phyloP scores from a whole-genome alignment of 768 basidiomycete species.

The Termitomyces sp. region DNA sequence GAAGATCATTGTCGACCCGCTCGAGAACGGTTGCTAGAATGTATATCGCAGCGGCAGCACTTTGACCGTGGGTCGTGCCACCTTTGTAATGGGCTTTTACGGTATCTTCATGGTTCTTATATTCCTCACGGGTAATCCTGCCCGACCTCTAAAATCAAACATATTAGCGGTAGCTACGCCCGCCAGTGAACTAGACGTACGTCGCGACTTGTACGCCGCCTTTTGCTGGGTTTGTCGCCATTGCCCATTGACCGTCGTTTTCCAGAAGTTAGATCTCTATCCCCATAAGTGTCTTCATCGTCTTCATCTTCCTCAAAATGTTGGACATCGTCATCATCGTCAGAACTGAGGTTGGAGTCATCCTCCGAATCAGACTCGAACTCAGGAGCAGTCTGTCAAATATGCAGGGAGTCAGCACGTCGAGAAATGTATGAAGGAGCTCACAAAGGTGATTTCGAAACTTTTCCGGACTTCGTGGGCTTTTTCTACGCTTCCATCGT shows the following conservation, averaged over 20 bases:
- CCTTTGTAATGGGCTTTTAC: conserved; percentile 81
- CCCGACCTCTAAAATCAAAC: conserved; percentile 38
- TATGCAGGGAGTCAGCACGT: conserved; percentile 5
- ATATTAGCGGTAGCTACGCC: conserved; percentile 7
- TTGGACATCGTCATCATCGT: conserved; percentile 44
- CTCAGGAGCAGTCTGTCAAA: conserved; percentile 71
- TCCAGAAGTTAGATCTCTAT: conserved; percentile 40
- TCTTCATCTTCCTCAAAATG: conserved; percentile 30
- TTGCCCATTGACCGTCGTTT: conserved; percentile 50
- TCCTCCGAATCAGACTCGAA: conserved; percentile 37
- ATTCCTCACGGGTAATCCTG: conserved; percentile 70
- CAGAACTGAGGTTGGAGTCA: conserved; percentile 33
- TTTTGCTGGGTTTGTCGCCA: conserved; percentile 48
- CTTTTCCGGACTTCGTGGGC: conserved; percentile 73
- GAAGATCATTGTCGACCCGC: conserved; percentile 87
- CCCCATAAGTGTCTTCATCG: conserved; percentile 39
- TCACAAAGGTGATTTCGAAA: conserved; percentile 82
- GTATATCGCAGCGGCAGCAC: conserved; percentile 86
- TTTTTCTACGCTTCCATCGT: conserved; percentile 77
- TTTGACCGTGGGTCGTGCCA: conserved; percentile 88
- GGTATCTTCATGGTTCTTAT: conserved; percentile 56
- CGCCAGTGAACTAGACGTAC: conserved; percentile 22
- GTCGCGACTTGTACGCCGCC: conserved; percentile 53
- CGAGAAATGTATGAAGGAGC: conserved; percentile 19
- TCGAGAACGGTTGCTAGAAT: conserved; percentile 88